Conservation (phyloP, 305 asterid genomes). For the Solanum hybrid region DNA sequence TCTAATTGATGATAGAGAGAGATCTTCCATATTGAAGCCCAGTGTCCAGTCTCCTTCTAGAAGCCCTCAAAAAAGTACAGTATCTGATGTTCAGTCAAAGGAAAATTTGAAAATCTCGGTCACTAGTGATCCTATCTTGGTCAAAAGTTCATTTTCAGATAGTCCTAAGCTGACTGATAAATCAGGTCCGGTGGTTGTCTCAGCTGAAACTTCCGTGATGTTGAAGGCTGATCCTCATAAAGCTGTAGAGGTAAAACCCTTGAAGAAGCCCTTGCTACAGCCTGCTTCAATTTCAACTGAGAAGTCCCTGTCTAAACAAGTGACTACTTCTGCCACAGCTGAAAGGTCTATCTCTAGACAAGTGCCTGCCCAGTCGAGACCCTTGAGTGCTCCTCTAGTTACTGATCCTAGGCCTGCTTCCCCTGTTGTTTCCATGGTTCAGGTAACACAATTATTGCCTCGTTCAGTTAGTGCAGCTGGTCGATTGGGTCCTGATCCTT, state of each 20-base stretch:
- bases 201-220: conserved; percentile 27
- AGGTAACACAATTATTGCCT: conserved; percentile 37
- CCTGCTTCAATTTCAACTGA: conserved; percentile 10
- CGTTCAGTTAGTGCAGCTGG: conserved; percentile 78
- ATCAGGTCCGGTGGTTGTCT: conserved; percentile 16
- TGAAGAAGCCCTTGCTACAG: conserved; percentile 23
- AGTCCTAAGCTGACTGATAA: conserved; percentile 34
- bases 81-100: conserved; percentile 17
- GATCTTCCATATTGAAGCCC: conserved; percentile 18
- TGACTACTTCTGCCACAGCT: conserved; percentile 5
- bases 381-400: conserved; percentile 66
- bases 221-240: conserved; percentile 30
- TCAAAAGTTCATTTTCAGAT: conserved; percentile 34
- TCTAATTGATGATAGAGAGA: conserved; percentile 17
- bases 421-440: conserved; percentile 46
- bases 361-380: conserved; percentile 54
- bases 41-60: conserved; percentile 26
- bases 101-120: conserved; percentile 26
- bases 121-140: conserved; percentile 18
- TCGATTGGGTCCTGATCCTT: conserved; percentile 56
- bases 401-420: conserved; percentile 51
- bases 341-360: conserved; percentile 31
- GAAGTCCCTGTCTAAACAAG: conserved; percentile 20
- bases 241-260: conserved; percentile 22
- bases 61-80: conserved; percentile 39